A percentile compares a stretch with the other conserved stretches of the same genome.
Evolutionary conservation across 2,329 filamentous ascomycete genomes (phyloP).

Genomic region (Verticillium klebahnii): DNA sequence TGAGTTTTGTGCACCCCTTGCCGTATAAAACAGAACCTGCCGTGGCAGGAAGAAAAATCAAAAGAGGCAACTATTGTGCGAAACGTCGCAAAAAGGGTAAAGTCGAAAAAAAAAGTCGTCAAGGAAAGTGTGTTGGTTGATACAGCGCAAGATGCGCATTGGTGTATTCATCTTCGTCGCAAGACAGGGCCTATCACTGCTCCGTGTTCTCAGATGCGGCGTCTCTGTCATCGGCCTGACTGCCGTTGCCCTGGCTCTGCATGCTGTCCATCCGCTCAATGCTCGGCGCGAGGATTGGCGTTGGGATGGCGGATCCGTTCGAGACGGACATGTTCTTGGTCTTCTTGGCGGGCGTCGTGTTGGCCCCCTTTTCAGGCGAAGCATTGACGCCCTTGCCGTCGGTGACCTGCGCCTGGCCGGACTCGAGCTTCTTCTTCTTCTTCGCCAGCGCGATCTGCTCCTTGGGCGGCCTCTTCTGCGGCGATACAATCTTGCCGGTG

Average conservation of each 20-base stretch:
- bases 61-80: neutral
- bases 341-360: slow-evolving; percentile 48
- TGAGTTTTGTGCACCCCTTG: neutral
- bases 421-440: slow-evolving; percentile 77
- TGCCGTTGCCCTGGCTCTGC: slow-evolving; percentile 54
- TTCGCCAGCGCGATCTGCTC: slow-evolving; percentile 81
- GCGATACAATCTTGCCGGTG: slow-evolving; percentile 81
- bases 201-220: slow-evolving; percentile 71
- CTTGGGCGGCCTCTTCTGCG: slow-evolving; percentile 75
- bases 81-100: neutral
- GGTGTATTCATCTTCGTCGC: neutral
- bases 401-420: slow-evolving; percentile 44
- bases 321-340: slow-evolving; percentile 32
- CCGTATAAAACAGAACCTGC: neutral
- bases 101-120: neutral
- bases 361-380: slow-evolving; percentile 28
- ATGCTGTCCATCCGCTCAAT: slow-evolving; percentile 58
- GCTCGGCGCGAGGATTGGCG: slow-evolving; percentile 28
- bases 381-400: slow-evolving; percentile 35
- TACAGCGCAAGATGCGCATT: neutral
- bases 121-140: neutral
- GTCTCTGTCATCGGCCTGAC: slow-evolving; percentile 59
- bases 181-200: neutral
- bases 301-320: slow-evolving; percentile 26
- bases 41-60: neutral